Conservation (phyloP, 108 stramenopile species). For the Stephanodiscus triporus region DNA sequence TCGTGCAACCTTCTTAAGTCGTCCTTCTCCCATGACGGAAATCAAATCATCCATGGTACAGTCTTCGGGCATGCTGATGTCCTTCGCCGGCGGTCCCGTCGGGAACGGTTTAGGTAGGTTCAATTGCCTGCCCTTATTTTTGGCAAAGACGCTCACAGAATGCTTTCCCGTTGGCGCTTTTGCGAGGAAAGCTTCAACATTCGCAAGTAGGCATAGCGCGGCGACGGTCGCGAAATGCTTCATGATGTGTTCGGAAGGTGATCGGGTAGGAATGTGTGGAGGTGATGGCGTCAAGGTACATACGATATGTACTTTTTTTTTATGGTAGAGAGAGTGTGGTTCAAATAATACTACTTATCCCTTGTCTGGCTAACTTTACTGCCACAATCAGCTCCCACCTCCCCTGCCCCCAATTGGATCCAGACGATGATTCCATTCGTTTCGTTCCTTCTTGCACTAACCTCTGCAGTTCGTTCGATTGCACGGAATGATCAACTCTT, state of each 20-base stretch:
- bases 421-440: neutral
- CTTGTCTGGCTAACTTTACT: too few species aligned
- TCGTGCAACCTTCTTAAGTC: constrained; percentile 26
- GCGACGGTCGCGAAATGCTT: neutral
- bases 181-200: constrained; percentile 9
- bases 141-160: neutral
- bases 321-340: too few species aligned
- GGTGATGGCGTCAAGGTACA: too few species aligned
- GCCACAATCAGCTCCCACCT: too few species aligned
- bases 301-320: too few species aligned
- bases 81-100: neutral
- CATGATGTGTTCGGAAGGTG: neutral
- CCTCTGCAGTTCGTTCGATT: neutral
- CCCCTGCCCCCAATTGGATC: neutral
- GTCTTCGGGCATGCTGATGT: constrained; percentile 11
- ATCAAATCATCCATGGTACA: constrained; percentile 21
- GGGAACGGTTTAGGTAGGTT: constrained; percentile 11
- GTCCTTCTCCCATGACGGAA: constrained; percentile 11
- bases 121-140: constrained; percentile 7
- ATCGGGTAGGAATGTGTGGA: too few species aligned
- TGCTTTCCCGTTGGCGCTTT: neutral
- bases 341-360: too few species aligned
- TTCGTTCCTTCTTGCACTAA: neutral
- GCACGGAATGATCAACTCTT: neutral
- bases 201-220: neutral